Base-by-base conservation (phyloP, 441 rosid genomes). In the Adansonia rubrostipa region DNA sequence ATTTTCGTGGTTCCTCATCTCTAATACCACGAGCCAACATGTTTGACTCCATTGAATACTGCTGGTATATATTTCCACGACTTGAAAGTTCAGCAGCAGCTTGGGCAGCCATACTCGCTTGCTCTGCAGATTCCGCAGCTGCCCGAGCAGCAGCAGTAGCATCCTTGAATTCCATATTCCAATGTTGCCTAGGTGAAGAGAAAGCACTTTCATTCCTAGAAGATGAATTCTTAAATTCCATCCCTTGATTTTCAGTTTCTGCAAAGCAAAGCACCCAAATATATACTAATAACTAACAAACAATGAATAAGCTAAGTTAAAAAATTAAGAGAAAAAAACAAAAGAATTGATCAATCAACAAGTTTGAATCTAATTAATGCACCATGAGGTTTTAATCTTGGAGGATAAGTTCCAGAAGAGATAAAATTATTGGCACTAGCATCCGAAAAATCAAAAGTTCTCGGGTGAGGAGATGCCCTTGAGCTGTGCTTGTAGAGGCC, bases 91-190 rank as follows among this genome's bases (percentile, higher is more conserved):
- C 90, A 36, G 97, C 98, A 84, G 98, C 97, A 33, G 96, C 97
- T 82, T 95, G 90, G 72, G 98, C 97, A 84, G 98, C 98, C 75
- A 91, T 87, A 74, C 98, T 94, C 19, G 99, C 99, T 83, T 86
- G 89, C 82, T 96, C 99, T 61, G 99, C 99, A 73, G 97, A 90
- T 80, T 94, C 96, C 75, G 98, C 99, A 71, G 99, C 99, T 13
- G 92, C 98, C 84, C 82, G 97, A n/a, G 98, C 98, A 84, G 98
- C 99, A 82, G 88, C 84, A 48, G 98, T 89, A 42, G 98, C 98
- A 84, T 90, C 93, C 81, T 77, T 86, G 78, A 96, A 94, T 85
- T 91, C 97, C 93, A 93, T 90, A 68, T 86, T 87, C 97, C 97
- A 90, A 53, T 77, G 85, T 36, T 85, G 90, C 44, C 84, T 76